Conservation (phyloP, 1,139 yeast genomes). For the Candida gigantensis region DNA sequence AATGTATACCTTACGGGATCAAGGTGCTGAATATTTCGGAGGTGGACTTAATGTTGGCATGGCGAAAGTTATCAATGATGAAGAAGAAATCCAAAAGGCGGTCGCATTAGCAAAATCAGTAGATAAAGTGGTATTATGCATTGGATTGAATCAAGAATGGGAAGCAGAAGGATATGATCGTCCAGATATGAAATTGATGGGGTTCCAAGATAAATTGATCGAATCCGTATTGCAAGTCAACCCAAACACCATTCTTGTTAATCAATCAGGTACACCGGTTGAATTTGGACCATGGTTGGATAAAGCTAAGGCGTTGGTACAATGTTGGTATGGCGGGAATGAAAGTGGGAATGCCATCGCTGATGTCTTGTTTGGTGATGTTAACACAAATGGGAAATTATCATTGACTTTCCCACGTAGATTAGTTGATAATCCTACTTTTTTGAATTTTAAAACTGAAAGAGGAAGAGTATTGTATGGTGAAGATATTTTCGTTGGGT, state of each 20-base stretch:
- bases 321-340: conserved; percentile 46
- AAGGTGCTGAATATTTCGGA: conserved; percentile 21
- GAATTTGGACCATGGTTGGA: conserved; percentile 55
- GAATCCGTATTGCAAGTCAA: conserved; percentile 47
- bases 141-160: conserved; percentile 39
- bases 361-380: conserved; percentile 27
- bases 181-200: conserved; percentile 42
- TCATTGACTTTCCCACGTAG: conserved; percentile 47
- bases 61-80: conserved; percentile 21
- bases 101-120: conserved; percentile 28
- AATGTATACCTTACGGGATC: conserved; percentile 33
- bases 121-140: conserved; percentile 43
- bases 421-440: conserved; percentile 46
- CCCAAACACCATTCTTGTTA: conserved; percentile 53
- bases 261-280: conserved; percentile 68
- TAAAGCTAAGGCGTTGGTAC: conserved; percentile 48
- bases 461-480: conserved; percentile 59
- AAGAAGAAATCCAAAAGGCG: conserved; percentile 25
- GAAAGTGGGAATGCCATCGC: conserved; percentile 27
- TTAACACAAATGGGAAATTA: conserved; percentile 31
- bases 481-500: conserved; percentile 59
- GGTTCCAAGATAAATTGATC: conserved; percentile 49
- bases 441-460: conserved; percentile 32
- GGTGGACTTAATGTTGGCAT: conserved; percentile 36
- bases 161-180: conserved; percentile 39